Base-by-base conservation (phyloP, 768 basidiomycete genomes). In the Mycena kentingensis region DNA sequence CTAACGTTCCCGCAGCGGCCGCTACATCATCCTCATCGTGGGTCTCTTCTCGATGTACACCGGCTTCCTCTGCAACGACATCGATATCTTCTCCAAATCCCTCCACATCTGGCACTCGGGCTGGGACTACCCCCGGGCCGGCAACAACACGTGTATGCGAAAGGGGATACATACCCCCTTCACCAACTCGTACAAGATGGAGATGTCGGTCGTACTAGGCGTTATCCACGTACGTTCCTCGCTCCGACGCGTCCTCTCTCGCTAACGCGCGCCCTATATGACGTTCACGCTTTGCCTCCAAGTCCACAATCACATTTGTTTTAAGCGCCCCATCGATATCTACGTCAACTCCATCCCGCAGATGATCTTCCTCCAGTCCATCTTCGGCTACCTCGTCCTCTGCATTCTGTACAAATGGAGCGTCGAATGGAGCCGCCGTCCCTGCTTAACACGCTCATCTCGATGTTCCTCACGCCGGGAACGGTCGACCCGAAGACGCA, bases 131-230 rank as follows among this genome's bases (percentile, higher is more conserved):
- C 80, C 85, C 3, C 74, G 77, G 19, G 59, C 49, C 2, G 66
- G 68, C 31, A 78, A 78, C 50, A 69, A 70, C 15, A 78, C 78
- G 3, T 51, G 54, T 6, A 67, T 84, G 62, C 80, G 24, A 90
- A 79, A 42, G 89, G 88, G 2, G 75, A 77, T 57, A 77, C 81
- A n/a, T 98, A 99, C 74, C 84, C 89, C 3, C 36, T 99, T 98
- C 72, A 89, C 88, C 46, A 99, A 99, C 72, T 98, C 95, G 32
- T 96, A 96, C 77, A 99, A 98, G 85, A 99, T 99, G 97, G 98
- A 99, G 77, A 93, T 98, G 93, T 90, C 93, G 19, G 87, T 99
- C 65, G 83, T 98, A 28, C 71, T 99, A 48, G 97, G 97, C 68
- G 95, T 99, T 59, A 89, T 90, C 54, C 96, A 99, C 70, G 96